phyloP scores from a whole-genome alignment of 2,329 filamentous ascomycete species.

The Fusarium sp. region DNA sequence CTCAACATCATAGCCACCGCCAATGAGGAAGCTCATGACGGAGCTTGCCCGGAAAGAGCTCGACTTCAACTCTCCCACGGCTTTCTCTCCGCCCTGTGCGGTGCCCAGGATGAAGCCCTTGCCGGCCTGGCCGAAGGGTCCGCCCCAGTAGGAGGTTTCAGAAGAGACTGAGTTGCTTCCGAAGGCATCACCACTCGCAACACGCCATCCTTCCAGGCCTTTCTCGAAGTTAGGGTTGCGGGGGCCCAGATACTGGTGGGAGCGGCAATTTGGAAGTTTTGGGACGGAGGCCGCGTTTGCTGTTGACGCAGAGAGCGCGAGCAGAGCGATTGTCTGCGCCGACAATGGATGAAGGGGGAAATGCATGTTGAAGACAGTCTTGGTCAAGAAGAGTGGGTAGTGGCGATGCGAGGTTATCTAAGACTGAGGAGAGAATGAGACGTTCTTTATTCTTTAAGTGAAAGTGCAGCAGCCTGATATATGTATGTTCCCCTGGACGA shows the following conservation, averaged over 20 bases:
- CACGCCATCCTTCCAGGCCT: not conserved
- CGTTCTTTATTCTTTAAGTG: not conserved
- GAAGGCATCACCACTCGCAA: not conserved
- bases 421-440: not conserved
- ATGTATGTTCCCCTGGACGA: not conserved
- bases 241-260: not conserved
- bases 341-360: not conserved
- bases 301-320: not conserved
- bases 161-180: conserved; percentile 34
- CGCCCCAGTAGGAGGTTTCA: conserved; percentile 43
- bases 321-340: not conserved
- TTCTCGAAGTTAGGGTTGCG: not conserved
- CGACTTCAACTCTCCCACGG: conserved; percentile 45
- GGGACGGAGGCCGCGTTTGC: not conserved
- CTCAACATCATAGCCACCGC: conserved; percentile 47
- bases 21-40: conserved; percentile 47
- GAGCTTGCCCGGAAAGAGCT: conserved; percentile 44
- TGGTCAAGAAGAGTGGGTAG: not conserved
- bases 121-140: conserved; percentile 43
- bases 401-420: not conserved
- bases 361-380: not conserved
- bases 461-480: not conserved
- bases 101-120: conserved; percentile 43
- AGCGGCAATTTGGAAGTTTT: not conserved
- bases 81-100: conserved; percentile 42